Percentiles rank a stretch among this genome's conserved stretches.
phyloP scores from a whole-genome alignment of 345 rosid genomes.

The Salix dunnii region DNA sequence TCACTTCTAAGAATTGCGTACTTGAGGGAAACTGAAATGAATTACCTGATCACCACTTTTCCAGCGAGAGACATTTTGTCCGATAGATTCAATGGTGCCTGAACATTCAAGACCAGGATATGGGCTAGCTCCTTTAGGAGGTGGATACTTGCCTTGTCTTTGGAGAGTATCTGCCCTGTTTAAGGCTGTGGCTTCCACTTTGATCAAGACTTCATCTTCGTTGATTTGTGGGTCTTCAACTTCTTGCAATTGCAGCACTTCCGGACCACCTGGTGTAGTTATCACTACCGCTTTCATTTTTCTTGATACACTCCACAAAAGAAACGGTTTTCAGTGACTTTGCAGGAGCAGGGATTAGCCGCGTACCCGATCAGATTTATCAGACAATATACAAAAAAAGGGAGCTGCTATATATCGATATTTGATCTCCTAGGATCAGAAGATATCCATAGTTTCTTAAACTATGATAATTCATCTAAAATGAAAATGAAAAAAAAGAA shows the following conservation, averaged over 20 bases:
- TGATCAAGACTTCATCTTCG: conserved; percentile 70
- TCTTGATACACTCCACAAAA: background rate
- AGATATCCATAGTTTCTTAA: too few species aligned
- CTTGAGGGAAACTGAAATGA: background rate
- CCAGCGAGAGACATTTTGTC: conserved; percentile 67
- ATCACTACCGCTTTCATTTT: conserved; percentile 83
- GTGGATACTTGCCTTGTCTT: conserved; percentile 62
- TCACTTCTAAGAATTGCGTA: background rate
- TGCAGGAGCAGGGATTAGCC: background rate
- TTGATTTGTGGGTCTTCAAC: conserved; percentile 64
- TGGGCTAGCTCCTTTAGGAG: conserved; percentile 75
- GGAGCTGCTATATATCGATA: too few species aligned
- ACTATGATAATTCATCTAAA: too few species aligned
- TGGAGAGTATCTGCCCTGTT: conserved; percentile 79
- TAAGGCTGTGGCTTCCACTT: conserved; percentile 66
- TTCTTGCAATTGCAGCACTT: conserved; percentile 64
- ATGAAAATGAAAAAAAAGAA: too few species aligned
- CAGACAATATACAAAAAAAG: too few species aligned
- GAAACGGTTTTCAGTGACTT: background rate
- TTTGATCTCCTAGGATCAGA: too few species aligned
- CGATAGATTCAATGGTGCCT: conserved; percentile 63
- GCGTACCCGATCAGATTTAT: too few species aligned
- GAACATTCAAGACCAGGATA: conserved; percentile 83
- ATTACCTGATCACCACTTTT: conserved; percentile 73
- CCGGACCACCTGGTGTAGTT: conserved; percentile 65